Percentiles rank a stretch among this genome's conserved stretches.
phyloP scores from a whole-genome alignment of 164 flowering plant genomes.

The Piper longum region DNA sequence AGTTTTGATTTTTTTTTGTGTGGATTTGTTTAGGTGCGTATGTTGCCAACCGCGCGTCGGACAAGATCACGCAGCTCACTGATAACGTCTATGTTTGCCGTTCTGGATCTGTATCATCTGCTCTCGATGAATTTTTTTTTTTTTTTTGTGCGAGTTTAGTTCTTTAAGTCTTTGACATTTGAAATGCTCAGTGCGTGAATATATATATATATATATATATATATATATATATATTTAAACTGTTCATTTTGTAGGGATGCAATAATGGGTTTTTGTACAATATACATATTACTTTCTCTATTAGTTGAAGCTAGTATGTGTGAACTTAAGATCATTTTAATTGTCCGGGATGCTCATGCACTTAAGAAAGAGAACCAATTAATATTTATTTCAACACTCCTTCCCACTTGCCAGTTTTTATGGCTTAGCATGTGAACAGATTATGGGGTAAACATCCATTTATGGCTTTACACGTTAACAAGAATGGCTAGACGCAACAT shows the following conservation, averaged over 20 bases:
- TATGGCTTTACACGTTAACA: too few relatives aligned
- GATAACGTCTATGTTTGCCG: conserved; percentile 85
- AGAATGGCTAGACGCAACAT: too few relatives aligned
- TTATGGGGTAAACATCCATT: too few relatives aligned
- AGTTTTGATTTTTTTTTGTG: not conserved
- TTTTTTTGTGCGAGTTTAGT: not conserved
- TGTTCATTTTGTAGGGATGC: not conserved
- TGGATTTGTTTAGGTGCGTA: conserved; percentile 39
- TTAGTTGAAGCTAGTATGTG: too few relatives aligned
- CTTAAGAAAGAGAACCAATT: too few relatives aligned
- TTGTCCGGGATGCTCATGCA: too few relatives aligned
- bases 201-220: not conserved
- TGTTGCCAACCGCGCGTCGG: conserved; percentile 86
- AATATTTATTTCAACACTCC: too few relatives aligned
- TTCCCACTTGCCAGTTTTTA: too few relatives aligned
- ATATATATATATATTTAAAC: not conserved
- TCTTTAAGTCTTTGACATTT: not conserved
- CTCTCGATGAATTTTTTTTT: not conserved
- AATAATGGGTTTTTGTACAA: not conserved
- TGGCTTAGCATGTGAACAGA: too few relatives aligned
- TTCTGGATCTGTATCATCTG: conserved; percentile 64
- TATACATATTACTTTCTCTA: too few relatives aligned
- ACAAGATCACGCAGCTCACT: conserved; percentile 81
- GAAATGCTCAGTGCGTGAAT: not conserved
- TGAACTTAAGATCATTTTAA: too few relatives aligned